A percentile compares a stretch with the other conserved stretches of the same genome.
phyloP scores from a whole-genome alignment of 140 eudicot species.

The Erigeron philadelphicus region DNA sequence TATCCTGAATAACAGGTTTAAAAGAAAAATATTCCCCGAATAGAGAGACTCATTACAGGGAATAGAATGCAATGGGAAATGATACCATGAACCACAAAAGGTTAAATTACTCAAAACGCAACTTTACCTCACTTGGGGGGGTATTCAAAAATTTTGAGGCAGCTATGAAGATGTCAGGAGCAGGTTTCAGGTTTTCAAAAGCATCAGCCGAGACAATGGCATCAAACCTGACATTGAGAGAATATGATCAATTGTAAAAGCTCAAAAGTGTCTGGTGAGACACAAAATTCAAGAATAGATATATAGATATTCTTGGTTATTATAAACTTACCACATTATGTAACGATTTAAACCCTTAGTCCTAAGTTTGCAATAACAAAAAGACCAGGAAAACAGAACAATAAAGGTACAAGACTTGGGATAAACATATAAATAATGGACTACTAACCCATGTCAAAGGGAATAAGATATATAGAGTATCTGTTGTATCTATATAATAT shows the following conservation, averaged over 20 bases:
- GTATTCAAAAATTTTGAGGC: constrained; percentile 75
- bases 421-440: too few relatives aligned
- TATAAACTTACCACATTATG: too few relatives aligned
- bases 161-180: constrained; percentile 91
- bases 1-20: background rate
- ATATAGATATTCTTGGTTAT: background rate
- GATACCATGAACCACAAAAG: background rate
- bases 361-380: background rate
- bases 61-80: background rate
- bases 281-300: background rate
- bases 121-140: constrained; percentile 74
- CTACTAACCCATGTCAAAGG: too few relatives aligned
- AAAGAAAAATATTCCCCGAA: background rate
- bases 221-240: constrained; percentile 67
- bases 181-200: constrained; percentile 94
- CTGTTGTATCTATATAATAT: too few relatives aligned
- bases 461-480: too few relatives aligned
- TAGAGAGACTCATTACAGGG: background rate
- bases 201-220: constrained; percentile 99
- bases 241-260: constrained; percentile 21
- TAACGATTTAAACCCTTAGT: background rate
- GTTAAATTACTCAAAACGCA: background rate
- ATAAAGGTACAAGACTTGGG: too few relatives aligned
- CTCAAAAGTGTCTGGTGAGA: background rate
- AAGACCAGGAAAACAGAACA: background rate